phyloP scores from a whole-genome alignment of 176 grass and related monocot genomes.

The Oryza officinalis region DNA sequence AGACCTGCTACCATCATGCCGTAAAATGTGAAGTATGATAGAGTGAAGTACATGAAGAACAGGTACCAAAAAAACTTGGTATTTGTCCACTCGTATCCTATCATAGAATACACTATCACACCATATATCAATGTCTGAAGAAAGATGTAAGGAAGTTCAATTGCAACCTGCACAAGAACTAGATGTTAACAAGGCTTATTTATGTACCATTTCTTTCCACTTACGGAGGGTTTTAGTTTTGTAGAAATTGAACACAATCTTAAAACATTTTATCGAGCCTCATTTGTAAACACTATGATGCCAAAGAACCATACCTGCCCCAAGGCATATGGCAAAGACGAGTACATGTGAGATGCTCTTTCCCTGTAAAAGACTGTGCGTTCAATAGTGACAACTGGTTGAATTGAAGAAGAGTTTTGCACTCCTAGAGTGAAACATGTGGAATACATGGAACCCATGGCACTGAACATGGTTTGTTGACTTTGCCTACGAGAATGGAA shows the following conservation, averaged over 20 bases:
- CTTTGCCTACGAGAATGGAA: conserved; percentile 46
- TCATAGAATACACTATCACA: conserved; percentile 72
- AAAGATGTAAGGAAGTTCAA: conserved; percentile 80
- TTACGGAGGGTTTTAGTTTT: too few species aligned
- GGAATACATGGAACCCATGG: conserved; percentile 89
- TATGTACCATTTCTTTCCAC: not conserved
- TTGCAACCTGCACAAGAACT: conserved; percentile 50
- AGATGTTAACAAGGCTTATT: not conserved
- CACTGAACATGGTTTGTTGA: conserved; percentile 70
- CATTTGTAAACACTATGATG: not conserved
- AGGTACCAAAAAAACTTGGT: conserved; percentile 83
- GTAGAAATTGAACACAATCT: not conserved
- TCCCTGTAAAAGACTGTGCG: conserved; percentile 85
- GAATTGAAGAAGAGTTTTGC: conserved; percentile 59
- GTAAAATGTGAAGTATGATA: conserved; percentile 77
- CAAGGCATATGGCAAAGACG: conserved; percentile 73
- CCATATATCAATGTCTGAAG: conserved; percentile 62
- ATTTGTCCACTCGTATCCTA: conserved; percentile 69
- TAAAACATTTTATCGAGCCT: not conserved
- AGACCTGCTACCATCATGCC: conserved; percentile 83
- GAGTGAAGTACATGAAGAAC: conserved; percentile 90
- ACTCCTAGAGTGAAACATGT: conserved; percentile 72
- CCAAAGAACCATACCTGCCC: conserved; percentile 57
- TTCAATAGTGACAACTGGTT: conserved; percentile 72
- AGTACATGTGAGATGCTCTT: conserved; percentile 83